Base-by-base conservation (phyloP, 805 yeast species). In the Yamadazyma ubonensis region DNA sequence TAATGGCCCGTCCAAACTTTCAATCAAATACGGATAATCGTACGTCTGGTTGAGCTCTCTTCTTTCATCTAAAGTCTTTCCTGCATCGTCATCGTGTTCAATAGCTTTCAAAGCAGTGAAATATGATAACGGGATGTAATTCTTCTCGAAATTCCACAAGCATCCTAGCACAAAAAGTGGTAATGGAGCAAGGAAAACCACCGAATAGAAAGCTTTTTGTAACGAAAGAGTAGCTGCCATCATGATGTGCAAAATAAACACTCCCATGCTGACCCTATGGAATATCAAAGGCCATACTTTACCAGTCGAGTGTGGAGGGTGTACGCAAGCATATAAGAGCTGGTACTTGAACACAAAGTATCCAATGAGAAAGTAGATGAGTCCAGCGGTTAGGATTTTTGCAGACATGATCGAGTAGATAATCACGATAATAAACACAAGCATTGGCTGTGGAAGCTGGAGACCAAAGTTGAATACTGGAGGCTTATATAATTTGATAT, bases 301-400 rank as follows among this genome's bases (percentile, higher is more conserved):
- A 1, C 98, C 99, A 0, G 96, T 93, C 0, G 96, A 89, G 63
- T 93, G 98, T 27, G 95, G 96, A 7, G 95, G 90, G 59, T 93
- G 98, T 22, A 88, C 89, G 67, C 93, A 83, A 0, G 96, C 84
- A 58, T 87, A 91, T 48, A 93, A 68, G 44, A 91, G 69, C 61
- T 89, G 96, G 59, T 90, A 91, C 63, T 91, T 91, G 73, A 81
- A 88, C 6, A 90, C 96, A 57, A 81, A 83, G 59, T 80, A 91
- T 0, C 98, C 97, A 41, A 88, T 65, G 11, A 86, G 61, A 57
- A 91, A 91, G 60, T 93, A 91, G 1, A 83, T 69, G 41, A 89
- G 65, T 0, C 98, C 96, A 8, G 95, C 86, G 2, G 86, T 71
- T 42, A 93, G 67, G 43, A 91, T 88, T 55, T 87, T 87, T 4